Conservation (phyloP, 495 filamentous ascomycete genomes). For the Xylaria acuta region DNA sequence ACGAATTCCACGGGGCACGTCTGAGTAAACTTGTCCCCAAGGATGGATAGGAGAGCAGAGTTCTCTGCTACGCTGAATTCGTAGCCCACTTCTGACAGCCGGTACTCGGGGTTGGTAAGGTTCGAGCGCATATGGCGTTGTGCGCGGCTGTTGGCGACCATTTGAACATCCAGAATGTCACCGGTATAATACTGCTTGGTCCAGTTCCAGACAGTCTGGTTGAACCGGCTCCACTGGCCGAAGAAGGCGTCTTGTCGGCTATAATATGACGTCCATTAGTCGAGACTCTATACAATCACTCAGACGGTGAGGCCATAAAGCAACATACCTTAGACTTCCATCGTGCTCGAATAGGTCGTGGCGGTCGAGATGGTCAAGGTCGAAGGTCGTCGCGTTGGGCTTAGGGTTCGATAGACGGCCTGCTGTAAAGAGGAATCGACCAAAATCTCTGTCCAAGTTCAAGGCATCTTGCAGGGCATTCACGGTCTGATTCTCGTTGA, state of each 20-base stretch:
- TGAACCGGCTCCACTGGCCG: slow-evolving; percentile 52
- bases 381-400: slow-evolving; percentile 57
- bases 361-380: slow-evolving; percentile 52
- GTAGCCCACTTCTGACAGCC: slow-evolving; percentile 41
- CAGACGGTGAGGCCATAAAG: not conserved
- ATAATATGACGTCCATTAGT: not conserved
- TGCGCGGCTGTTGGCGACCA: slow-evolving; percentile 50
- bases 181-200: slow-evolving; percentile 51
- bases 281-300: not conserved
- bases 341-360: slow-evolving; percentile 61
- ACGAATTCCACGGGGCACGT: slow-evolving; percentile 47
- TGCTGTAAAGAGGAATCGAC: slow-evolving; percentile 46
- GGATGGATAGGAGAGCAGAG: slow-evolving; percentile 50
- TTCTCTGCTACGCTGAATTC: slow-evolving; percentile 54
- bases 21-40: slow-evolving; percentile 49
- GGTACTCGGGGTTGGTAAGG: slow-evolving; percentile 52
- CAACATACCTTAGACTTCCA: slow-evolving; percentile 54
- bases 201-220: slow-evolving; percentile 54
- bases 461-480: slow-evolving; percentile 48
- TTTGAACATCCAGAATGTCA: slow-evolving; percentile 45
- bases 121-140: slow-evolving; percentile 54
- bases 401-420: slow-evolving; percentile 55
- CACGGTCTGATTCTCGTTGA: slow-evolving; percentile 42
- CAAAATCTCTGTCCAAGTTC: slow-evolving; percentile 50
- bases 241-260: slow-evolving; percentile 54